A percentile compares a stretch with the other conserved stretches of the same genome.
phyloP scores from a whole-genome alignment of 768 basidiomycete genomes.

The Pleurotus pulmonarius region DNA sequence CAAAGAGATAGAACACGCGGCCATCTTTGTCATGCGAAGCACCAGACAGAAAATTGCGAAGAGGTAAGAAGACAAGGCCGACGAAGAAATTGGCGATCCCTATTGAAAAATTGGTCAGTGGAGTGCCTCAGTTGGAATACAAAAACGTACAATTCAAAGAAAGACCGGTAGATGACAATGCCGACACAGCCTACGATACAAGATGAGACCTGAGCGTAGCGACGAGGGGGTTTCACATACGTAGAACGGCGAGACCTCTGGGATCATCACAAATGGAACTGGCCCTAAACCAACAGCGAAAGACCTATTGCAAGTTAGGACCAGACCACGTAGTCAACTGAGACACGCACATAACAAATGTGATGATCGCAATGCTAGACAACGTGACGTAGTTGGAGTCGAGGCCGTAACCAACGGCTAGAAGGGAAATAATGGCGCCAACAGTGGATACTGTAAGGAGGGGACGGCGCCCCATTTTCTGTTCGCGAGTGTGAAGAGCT shows the following conservation, averaged over 20 bases:
- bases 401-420: constrained; percentile 68
- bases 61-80: constrained; percentile 79
- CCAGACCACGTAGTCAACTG: neutral
- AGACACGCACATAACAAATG: constrained; percentile 71
- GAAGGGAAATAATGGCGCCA: constrained; percentile 64
- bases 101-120: constrained; percentile 19
- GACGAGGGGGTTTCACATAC: constrained; percentile 36
- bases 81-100: constrained; percentile 87
- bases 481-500: constrained; percentile 4
- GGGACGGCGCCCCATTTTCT: constrained; percentile 73
- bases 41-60: constrained; percentile 70
- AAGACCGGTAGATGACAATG: constrained; percentile 70
- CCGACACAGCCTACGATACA: constrained; percentile 64
- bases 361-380: constrained; percentile 70
- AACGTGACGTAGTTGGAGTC: constrained; percentile 55
- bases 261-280: constrained; percentile 88
- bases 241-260: constrained; percentile 81
- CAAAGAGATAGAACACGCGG: constrained; percentile 88
- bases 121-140: neutral
- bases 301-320: constrained; percentile 41
- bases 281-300: constrained; percentile 92
- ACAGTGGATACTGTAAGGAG: constrained; percentile 64
- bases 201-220: constrained; percentile 1
- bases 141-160: constrained; percentile 61
- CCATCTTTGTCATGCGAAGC: constrained; percentile 66